phyloP scores from a whole-genome alignment of 2,329 filamentous ascomycete species.

The Apiospora aurea region DNA sequence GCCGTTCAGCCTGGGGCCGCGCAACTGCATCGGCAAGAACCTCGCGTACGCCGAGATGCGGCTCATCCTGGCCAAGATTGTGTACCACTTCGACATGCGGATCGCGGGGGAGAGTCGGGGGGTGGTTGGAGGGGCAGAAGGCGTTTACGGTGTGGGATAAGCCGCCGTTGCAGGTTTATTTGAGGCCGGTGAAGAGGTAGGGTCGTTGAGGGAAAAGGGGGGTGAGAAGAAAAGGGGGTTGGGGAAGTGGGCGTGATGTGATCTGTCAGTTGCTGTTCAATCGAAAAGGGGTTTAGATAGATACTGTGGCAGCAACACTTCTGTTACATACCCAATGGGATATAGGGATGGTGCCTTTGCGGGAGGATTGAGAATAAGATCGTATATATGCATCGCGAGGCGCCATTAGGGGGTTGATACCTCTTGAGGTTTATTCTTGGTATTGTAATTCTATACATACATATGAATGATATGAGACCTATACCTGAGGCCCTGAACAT shows the following conservation, averaged over 20 bases:
- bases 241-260: no score
- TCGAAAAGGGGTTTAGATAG: not conserved
- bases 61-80: constrained; percentile 44
- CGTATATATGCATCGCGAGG: not conserved
- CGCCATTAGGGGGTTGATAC: not conserved
- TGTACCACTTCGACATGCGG: constrained; percentile 47
- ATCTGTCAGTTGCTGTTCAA: not conserved
- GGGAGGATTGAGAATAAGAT: not conserved
- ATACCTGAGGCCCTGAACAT: no score
- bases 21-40: constrained; percentile 51
- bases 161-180: constrained; percentile 37
- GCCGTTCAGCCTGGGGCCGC: constrained; percentile 47
- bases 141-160: constrained; percentile 43
- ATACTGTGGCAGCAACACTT: not conserved
- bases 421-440: not conserved
- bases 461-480: no score
- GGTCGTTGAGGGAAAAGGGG: not conserved
- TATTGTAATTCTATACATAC: not conserved
- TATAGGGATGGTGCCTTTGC: not conserved
- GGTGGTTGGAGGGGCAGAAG: constrained; percentile 41
- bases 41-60: constrained; percentile 49
- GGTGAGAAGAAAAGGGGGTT: no score
- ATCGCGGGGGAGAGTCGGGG: constrained; percentile 35
- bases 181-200: constrained; percentile 32
- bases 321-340: not conserved